Percentiles rank a stretch among this genome's conserved stretches.
Conservation (phyloP, 2,329 filamentous ascomycete genomes). For the Thelonectria rubi region DNA sequence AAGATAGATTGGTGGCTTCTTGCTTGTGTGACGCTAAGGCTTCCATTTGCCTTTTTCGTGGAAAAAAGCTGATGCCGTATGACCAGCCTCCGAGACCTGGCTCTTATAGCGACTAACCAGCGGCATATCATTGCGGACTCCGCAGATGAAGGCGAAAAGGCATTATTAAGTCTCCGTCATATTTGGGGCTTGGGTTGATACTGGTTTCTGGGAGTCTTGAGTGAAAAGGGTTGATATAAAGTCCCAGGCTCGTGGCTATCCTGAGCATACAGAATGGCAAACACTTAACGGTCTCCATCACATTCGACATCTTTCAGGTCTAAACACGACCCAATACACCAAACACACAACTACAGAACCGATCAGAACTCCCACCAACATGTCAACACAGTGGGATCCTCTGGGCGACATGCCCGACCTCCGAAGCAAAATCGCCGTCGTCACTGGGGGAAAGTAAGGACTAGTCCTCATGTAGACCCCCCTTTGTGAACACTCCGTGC, state of each 20-base stretch:
- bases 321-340: no score
- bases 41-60: not conserved
- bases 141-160: not conserved
- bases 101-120: no score
- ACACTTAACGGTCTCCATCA: no score
- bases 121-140: not conserved
- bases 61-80: no score
- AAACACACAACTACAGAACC: no score
- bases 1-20: not conserved
- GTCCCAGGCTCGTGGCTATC: no score
- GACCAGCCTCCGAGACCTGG: no score
- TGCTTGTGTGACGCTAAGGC: not conserved
- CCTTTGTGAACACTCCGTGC: not conserved
- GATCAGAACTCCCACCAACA: not conserved
- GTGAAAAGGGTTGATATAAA: not conserved
- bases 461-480: not conserved
- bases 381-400: constrained; percentile 9
- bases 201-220: not conserved
- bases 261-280: no score
- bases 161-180: not conserved
- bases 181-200: not conserved
- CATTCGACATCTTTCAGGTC: no score
- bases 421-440: constrained; percentile 2
- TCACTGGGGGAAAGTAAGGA: constrained; percentile 19
- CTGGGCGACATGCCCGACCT: constrained; percentile 13